These are phyloP conservation scores for Globisporangium spiculum DNA, from an alignment of 352 stramenopile species.

Conservation along the genomic window DNA sequence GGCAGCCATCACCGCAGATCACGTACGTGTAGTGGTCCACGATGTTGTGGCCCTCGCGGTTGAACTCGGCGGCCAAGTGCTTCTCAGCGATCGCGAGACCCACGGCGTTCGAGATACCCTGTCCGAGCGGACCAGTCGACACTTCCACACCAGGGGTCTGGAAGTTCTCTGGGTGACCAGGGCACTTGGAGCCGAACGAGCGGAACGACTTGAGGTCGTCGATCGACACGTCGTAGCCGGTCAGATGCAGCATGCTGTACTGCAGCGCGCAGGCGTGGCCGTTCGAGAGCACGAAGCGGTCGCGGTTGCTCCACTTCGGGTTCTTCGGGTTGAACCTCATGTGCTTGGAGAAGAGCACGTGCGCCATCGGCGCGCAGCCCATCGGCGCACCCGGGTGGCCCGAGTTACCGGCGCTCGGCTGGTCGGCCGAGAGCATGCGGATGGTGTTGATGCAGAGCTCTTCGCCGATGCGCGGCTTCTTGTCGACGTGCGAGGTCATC, in stretches of 20 bases:
- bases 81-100: conserved; percentile 97
- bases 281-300: conserved; percentile 99
- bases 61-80: conserved; percentile 97
- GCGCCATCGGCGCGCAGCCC: conserved; percentile 98
- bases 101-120: conserved; percentile 98
- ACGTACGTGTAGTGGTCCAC: conserved; percentile 99
- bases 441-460: conserved; percentile 98
- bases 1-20: conserved; percentile 98
- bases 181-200: conserved; percentile 93
- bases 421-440: conserved; percentile 95
- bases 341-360: conserved; percentile 94
- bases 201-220: conserved; percentile 99
- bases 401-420: conserved; percentile 96
- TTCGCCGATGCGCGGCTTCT: conserved; percentile 76
- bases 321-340: conserved; percentile 89
- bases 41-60: conserved; percentile 92
- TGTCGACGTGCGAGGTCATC: conserved; percentile 79
- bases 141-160: conserved; percentile 94
- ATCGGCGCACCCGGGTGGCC: conserved; percentile 98
- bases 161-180: conserved; percentile 98
- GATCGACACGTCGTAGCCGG: conserved; percentile 92
- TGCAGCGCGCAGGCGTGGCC: conserved; percentile 98
- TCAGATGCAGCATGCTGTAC: conserved; percentile 99
- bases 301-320: conserved; percentile 92
- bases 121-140: conserved; percentile 96